A percentile compares a stretch with the other conserved stretches of the same genome.
phyloP scores from a whole-genome alignment of 225 moss, liverwort and hornwort species.

The Physcomitrellopsis africana region DNA sequence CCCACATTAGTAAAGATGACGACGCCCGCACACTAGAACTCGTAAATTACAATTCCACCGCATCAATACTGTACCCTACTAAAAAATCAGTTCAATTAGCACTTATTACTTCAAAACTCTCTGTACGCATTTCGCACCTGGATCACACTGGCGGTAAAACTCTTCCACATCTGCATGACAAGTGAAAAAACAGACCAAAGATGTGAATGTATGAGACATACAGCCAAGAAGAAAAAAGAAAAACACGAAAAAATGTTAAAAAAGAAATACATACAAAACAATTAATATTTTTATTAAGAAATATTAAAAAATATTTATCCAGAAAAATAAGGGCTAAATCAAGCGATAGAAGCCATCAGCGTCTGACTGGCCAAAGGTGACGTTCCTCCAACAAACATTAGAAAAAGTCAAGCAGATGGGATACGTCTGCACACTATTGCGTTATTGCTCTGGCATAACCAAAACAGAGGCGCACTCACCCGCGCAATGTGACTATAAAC shows the following conservation, averaged over 20 bases:
- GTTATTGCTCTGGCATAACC: slow-evolving; percentile 2
- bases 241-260: no score
- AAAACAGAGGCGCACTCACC: slow-evolving; percentile 19
- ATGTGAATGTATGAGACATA: slow-evolving; percentile 18
- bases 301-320: no score
- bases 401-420: no score
- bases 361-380: no score
- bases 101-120: slow-evolving; percentile 21
- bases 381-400: no score
- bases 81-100: not conserved
- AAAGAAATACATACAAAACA: no score
- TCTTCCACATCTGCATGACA: slow-evolving; percentile 62
- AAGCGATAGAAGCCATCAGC: no score
- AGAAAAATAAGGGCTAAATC: no score
- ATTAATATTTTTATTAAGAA: no score
- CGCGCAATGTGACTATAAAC: slow-evolving; percentile 4
- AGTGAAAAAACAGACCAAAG: slow-evolving; percentile 22
- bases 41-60: slow-evolving; percentile 11
- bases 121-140: slow-evolving; percentile 39
- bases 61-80: not conserved
- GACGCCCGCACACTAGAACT: slow-evolving; percentile 15
- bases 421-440: not conserved
- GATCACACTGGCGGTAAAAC: slow-evolving; percentile 70
- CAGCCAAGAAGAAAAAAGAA: slow-evolving; percentile 7
- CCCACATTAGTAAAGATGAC: slow-evolving; percentile 20